Evolutionary conservation across 1,284 basidiomycete species (phyloP), one percentile per base, ranked within the genome.

Genomic region (Moniliella sp.): DNA sequence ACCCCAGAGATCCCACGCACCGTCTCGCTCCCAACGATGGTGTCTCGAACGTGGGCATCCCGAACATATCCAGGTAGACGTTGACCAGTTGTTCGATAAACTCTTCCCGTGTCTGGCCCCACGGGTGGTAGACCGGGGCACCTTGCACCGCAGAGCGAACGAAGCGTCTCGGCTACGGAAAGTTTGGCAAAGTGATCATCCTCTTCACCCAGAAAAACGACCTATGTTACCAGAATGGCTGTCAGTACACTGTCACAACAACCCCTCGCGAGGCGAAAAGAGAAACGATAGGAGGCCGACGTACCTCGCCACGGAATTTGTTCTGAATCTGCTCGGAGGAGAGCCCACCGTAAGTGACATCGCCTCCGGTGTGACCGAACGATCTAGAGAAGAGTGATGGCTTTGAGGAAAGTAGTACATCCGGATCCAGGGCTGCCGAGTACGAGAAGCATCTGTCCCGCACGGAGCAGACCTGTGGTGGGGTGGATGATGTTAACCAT

Each of bases 361-460:
- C 60, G 19, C 51, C 49, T 8, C 33, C 5, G n/a, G 15, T 5
- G 15, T 14, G n/a, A 35, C 17, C 4, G 15, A 14, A 3, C 17
- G 25, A 16, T 25, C 31, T 4, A 32, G 14, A 16, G 16, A 41
- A 14, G 48, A 8, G 50, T 48, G 30, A 52, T 34, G 18, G 50
- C 46, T 10, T 41, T 30, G 8, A 52, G 39, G 15, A 33, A 18
- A 11, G 49, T 50, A 14, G 49, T 43, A 33, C 49, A 52, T 9
- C 49, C 49, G 3, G 46, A 35, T 4, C 49, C 49, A 7, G 49
- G 49, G 12, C 47, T 35, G n/a, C 49, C 49, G 15, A 52, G 42
- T 14, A 52, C 49, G 32, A 52, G 46, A 13, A 50, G 40, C 49
- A 52, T 52, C 34, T 52, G 43, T 15, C 48, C 46, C 10, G 50